Evolutionary conservation across 345 rosid genomes (phyloP), one percentile per base, ranked within the genome.

Genomic region (Aegle marmelos): DNA sequence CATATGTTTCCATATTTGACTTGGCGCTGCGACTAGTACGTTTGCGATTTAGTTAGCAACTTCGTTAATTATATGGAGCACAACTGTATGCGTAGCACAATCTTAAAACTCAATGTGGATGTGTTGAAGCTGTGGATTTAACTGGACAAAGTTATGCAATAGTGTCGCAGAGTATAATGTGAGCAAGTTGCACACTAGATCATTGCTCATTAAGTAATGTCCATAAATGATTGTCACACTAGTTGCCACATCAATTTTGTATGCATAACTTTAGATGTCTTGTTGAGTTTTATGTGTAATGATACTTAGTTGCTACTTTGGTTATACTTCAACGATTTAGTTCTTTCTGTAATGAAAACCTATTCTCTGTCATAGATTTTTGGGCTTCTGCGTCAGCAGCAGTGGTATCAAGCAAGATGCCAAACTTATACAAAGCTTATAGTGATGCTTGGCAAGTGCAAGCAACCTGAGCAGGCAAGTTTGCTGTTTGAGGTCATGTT

Each of bases 331-430:
- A 66, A 39, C 16, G 22, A 66, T 66, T 21, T 64, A 3, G 50
- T 45, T 66, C n/a, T 19, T 36, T 34, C 4, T 45, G n/a, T 45
- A 17, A 72, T 34, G 24, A 76, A 62, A 72, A 50, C 21, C 37
- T 59, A 10, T 10, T 79, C 67, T 60, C 13, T 59, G 37, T 60
- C 65, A 62, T 82, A 91, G 97, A 91, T 93, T 71, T 91, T 93
- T 78, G 83, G 79, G 57, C 98, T 91, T 79, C 94, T 95, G 30
- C 93, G 93, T 21, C 86, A 88, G 86, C 97, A 95, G 77, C 90
- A 84, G 2, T 94, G 98, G 98, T 93, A 95, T 75, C 84, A 87
- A 68, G 93, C 98, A 45, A 89, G 95, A 82, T 83, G 94, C 85
- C 90, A 83, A 76, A 90, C 90, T 0, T 90, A 89, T 74, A 81